These are phyloP conservation scores for Sphagnum contortum DNA, from an alignment of 225 moss, liverwort and hornwort species.

Conservation along the genomic window DNA sequence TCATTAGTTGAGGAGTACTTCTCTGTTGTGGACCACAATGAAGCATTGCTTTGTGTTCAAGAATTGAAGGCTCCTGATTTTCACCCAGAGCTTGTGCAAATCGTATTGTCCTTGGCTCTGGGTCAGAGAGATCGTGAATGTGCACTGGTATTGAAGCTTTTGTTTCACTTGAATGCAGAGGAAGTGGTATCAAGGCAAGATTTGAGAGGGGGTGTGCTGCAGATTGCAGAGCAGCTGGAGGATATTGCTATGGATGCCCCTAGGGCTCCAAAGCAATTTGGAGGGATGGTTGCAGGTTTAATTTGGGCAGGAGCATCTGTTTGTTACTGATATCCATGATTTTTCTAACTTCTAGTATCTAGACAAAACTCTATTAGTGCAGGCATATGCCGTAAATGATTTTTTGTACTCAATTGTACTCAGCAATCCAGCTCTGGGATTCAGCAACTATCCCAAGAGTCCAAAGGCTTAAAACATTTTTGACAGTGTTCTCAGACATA, in stretches of 20 bases:
- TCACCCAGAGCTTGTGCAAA: slow-evolving; percentile 40
- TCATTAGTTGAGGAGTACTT: slow-evolving; percentile 51
- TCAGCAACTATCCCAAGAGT: too few species aligned
- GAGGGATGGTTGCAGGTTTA: slow-evolving; percentile 38
- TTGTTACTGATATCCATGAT: too few species aligned
- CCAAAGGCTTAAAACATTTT: too few species aligned
- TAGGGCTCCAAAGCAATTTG: slow-evolving; percentile 46
- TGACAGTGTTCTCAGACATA: too few species aligned
- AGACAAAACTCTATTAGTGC: too few species aligned
- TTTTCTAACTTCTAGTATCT: too few species aligned
- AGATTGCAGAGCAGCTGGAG: slow-evolving; percentile 41
- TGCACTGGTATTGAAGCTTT: slow-evolving; percentile 44
- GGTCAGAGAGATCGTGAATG: slow-evolving; percentile 50
- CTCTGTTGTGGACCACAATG: slow-evolving; percentile 39
- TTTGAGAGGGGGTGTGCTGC: slow-evolving; percentile 37
- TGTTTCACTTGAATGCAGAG: slow-evolving; percentile 34
- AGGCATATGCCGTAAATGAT: too few species aligned
- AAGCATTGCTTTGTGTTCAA: slow-evolving; percentile 48
- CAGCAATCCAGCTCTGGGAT: too few species aligned
- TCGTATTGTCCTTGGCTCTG: slow-evolving; percentile 27
- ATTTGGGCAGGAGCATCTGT: slow-evolving; percentile 21
- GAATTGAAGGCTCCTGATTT: slow-evolving; percentile 38
- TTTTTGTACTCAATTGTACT: too few species aligned
- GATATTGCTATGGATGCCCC: slow-evolving; percentile 57
- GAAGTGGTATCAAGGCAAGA: slow-evolving; percentile 35